Evolutionary conservation across 2,329 filamentous ascomycete species (phyloP).

Genomic region (Coniochaeta sp.): DNA sequence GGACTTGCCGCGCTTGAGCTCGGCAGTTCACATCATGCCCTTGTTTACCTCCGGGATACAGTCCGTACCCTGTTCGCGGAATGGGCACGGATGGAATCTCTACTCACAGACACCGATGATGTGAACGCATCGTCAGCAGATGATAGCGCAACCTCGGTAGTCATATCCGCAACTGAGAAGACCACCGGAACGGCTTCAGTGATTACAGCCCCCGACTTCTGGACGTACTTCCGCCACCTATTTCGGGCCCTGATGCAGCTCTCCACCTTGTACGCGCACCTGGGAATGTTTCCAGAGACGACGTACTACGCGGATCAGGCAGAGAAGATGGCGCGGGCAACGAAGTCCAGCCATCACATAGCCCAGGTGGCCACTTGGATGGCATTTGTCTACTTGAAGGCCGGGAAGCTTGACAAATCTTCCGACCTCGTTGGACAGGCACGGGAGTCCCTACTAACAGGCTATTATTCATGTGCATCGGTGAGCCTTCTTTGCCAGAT

Average conservation of each 20-base stretch:
- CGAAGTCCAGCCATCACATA: constrained; percentile 53
- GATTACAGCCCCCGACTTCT: constrained; percentile 61
- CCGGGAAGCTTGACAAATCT: constrained; percentile 53
- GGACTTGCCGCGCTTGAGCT: constrained; percentile 59
- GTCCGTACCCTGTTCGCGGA: constrained; percentile 50
- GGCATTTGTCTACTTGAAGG: constrained; percentile 47
- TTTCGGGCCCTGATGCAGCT: constrained; percentile 67
- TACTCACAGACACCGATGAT: constrained; percentile 14
- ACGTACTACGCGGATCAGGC: constrained; percentile 84
- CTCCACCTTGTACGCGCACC: constrained; percentile 70
- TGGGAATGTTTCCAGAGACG: constrained; percentile 83
- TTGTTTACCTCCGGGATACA: constrained; percentile 49
- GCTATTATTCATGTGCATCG: constrained; percentile 35
- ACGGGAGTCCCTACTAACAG: constrained; percentile 40
- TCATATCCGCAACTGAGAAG: constrained; percentile 17
- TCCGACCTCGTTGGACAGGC: constrained; percentile 47
- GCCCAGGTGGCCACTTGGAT: constrained; percentile 49
- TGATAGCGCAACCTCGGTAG: constrained; percentile 17
- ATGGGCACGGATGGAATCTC: constrained; percentile 44
- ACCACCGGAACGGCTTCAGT: constrained; percentile 7
- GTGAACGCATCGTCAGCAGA: constrained; percentile 6
- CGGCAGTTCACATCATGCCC: constrained; percentile 51
- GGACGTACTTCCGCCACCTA: constrained; percentile 69
- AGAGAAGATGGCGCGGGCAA: constrained; percentile 64
- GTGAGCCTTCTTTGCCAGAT: constrained; percentile 47